Evolutionary conservation across 106 monocot species (phyloP).

Genomic region (Platanthera zijinensis): DNA sequence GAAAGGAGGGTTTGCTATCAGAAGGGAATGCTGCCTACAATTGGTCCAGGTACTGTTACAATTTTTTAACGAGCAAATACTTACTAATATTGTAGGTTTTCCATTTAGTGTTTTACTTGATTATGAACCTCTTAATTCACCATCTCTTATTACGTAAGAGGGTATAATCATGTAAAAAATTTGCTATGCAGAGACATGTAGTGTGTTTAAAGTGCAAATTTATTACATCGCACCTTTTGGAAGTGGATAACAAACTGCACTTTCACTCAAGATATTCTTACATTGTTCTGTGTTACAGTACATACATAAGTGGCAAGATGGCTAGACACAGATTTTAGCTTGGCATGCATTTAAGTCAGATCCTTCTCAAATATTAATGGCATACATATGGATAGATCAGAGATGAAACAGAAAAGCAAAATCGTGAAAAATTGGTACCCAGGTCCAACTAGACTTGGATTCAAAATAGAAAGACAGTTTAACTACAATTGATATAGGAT

Average conservation of each 20-base stretch:
- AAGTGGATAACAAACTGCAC: neutral
- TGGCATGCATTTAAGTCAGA: neutral
- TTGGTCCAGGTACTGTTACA: conserved; percentile 75
- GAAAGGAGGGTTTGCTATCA: conserved; percentile 89
- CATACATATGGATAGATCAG: no score
- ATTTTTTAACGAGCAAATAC: neutral
- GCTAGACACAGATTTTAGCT: neutral
- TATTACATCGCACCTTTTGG: neutral
- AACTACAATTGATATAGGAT: no score
- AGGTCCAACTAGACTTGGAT: no score
- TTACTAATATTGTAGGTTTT: neutral
- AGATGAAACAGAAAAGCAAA: no score
- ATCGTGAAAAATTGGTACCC: no score
- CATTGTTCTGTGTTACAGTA: neutral
- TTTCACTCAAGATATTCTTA: neutral
- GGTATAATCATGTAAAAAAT: neutral
- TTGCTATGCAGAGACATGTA: neutral
- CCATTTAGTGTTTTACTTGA: neutral
- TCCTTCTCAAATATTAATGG: neutral
- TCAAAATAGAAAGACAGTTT: no score
- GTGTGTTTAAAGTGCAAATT: neutral
- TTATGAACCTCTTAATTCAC: neutral
- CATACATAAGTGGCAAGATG: neutral
- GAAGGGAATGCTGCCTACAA: conserved; percentile 97
- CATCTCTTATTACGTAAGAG: neutral